These are phyloP conservation scores for Clonostachys sp. DNA, from an alignment of 2,329 filamentous ascomycete species.

Conservation along the genomic window DNA sequence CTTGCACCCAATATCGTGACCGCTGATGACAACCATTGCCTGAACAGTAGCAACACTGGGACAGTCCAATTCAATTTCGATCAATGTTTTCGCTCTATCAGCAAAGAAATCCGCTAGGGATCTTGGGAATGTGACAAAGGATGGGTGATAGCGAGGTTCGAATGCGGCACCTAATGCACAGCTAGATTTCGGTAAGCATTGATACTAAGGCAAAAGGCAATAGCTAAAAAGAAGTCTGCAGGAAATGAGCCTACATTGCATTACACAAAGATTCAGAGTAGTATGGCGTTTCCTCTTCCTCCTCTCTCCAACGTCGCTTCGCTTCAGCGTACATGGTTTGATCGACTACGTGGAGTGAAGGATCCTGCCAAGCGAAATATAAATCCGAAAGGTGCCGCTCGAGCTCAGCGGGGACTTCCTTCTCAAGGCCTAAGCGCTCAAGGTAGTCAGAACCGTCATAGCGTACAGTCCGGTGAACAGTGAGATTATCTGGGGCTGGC, in stretches of 20 bases:
- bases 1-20: slow-evolving; percentile 15
- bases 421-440: slow-evolving; percentile 11
- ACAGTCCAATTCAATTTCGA: slow-evolving; percentile 16
- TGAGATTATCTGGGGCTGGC: slow-evolving; percentile 11
- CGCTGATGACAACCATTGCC: slow-evolving; percentile 15
- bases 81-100: slow-evolving; percentile 13
- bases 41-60: slow-evolving; percentile 16
- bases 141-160: background rate
- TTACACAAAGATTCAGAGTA: slow-evolving; percentile 18
- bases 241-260: slow-evolving; percentile 12
- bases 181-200: slow-evolving; percentile 12
- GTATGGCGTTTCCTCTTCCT: slow-evolving; percentile 14
- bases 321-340: slow-evolving; percentile 10
- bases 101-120: slow-evolving; percentile 20
- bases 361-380: slow-evolving; percentile 14
- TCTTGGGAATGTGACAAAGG: slow-evolving; percentile 18
- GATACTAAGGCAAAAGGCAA: background rate
- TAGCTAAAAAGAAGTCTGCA: background rate
- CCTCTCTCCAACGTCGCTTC: slow-evolving; percentile 7
- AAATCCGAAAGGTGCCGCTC: slow-evolving; percentile 10
- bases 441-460: slow-evolving; percentile 15
- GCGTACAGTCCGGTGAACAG: slow-evolving; percentile 14
- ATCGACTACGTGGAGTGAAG: slow-evolving; percentile 14
- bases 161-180: slow-evolving; percentile 34
- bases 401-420: slow-evolving; percentile 6